A percentile compares a stretch with the other conserved stretches of the same genome.
These are phyloP conservation scores for Penicillium sp. DNA, from an alignment of 2,329 filamentous ascomycete species.

Conservation along the genomic window DNA sequence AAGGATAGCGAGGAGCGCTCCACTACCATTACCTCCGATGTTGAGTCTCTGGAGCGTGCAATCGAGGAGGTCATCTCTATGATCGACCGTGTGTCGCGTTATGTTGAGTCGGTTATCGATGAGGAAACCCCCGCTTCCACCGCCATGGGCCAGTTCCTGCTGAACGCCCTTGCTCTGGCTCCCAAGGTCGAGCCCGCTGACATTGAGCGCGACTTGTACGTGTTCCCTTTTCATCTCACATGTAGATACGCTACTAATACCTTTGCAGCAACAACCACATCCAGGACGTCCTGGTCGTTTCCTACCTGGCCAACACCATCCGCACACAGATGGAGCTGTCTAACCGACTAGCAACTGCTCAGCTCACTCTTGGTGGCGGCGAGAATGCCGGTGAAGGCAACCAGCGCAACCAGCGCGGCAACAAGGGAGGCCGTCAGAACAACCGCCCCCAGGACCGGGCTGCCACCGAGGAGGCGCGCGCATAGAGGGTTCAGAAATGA, in stretches of 20 bases:
- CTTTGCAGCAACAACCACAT: constrained; percentile 85
- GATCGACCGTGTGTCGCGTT: constrained; percentile 86
- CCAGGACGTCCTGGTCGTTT: constrained; percentile 96
- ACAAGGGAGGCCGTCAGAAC: constrained; percentile 42
- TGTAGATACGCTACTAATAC: constrained; percentile 31
- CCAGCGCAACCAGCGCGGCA: constrained; percentile 34
- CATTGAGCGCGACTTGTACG: constrained; percentile 90
- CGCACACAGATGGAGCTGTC: constrained; percentile 98
- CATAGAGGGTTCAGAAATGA: constrained; percentile 28
- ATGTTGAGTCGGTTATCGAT: constrained; percentile 85
- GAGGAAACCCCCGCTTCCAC: constrained; percentile 87
- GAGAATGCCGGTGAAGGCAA: constrained; percentile 40
- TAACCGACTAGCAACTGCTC: constrained; percentile 84
- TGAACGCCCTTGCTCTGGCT: constrained; percentile 87
- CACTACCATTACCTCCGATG: constrained; percentile 75
- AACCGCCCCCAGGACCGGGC: constrained; percentile 37
- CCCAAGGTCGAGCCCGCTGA: constrained; percentile 90
- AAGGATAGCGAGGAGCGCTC: constrained; percentile 74
- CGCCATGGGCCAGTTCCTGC: constrained; percentile 88
- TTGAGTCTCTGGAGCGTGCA: constrained; percentile 81
- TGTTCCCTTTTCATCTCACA: constrained; percentile 19
- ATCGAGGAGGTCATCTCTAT: constrained; percentile 85
- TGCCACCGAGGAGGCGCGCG: constrained; percentile 38
- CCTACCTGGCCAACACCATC: constrained; percentile 97
- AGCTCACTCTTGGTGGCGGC: constrained; percentile 58